Evolutionary conservation across 139 green algal species (phyloP), one percentile per base, ranked within the genome.

Genomic region (Monoraphidium neglectum): DNA sequence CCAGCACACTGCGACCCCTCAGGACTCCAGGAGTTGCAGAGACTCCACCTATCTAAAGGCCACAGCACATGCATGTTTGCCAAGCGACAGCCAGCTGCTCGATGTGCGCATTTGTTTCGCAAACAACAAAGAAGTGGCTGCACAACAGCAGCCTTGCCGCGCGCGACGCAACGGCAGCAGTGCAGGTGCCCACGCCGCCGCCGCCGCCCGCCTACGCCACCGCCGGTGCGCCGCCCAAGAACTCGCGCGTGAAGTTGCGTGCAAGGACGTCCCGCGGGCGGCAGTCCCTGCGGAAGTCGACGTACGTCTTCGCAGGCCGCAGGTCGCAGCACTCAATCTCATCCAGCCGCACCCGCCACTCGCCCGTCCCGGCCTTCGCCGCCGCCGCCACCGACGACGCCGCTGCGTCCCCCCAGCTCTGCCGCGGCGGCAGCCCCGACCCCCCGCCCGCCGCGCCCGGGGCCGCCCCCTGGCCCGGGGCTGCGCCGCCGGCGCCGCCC

Each of bases 281-380:
- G 53, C 85, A 90, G 37, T 82, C 77, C 15, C 40, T 43, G 49
- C 72, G 76, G 49, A 86, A 86, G 30, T 85, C 62, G 12, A 85
- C 80, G 64, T 82, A 84, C 28, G 80, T 32, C 12, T 61, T 40
- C 23, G 73, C 82, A 0, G 72, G 72, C 59, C 36, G 64, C 33
- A 89, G 63, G 16, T 79, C 70, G 69, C 85, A 90, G 78, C 85
- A 90, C 57, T 86, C 81, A 3, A 81, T 63, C 43, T 18, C 6
- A 3, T 10, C 2, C 30, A 74, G 53, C 4, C 32, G 68, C 4
- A 54, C 40, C 64, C 64, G 28, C 35, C 72, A 54, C 43, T 56
- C 59, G 6, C 65, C 33, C 12, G 40, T 2, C 6, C 62, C 28
- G 46, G 46, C 72, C 38, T 40, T 61, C 24, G 26, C 54, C 47